Evolutionary conservation across 257 asterid genomes (phyloP).

Genomic region (Nicotiana tomentosiformis): DNA sequence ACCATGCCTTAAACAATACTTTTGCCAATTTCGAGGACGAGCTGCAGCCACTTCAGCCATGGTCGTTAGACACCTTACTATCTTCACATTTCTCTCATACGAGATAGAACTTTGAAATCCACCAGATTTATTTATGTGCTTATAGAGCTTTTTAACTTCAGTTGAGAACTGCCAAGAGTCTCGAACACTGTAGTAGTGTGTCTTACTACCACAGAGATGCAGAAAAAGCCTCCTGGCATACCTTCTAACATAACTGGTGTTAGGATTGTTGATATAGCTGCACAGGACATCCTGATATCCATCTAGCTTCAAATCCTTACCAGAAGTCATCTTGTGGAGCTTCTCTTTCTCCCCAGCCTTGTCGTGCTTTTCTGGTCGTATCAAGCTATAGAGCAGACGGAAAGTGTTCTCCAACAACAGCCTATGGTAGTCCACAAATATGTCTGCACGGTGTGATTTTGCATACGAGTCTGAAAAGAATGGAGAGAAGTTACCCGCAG

Average conservation of each 20-base stretch:
- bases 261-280: slow-evolving; percentile 89
- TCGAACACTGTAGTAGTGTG: slow-evolving; percentile 92
- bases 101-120: slow-evolving; percentile 83
- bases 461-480: slow-evolving; percentile 93
- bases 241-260: slow-evolving; percentile 82
- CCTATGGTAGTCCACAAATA: slow-evolving; percentile 85
- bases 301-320: slow-evolving; percentile 92
- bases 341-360: slow-evolving; percentile 92
- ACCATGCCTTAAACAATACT: slow-evolving; percentile 75
- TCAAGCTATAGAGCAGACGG: slow-evolving; percentile 84
- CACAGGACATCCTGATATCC: slow-evolving; percentile 96
- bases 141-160: slow-evolving; percentile 84
- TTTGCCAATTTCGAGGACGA: slow-evolving; percentile 99
- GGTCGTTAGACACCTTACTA: slow-evolving; percentile 80
- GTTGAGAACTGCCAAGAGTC: slow-evolving; percentile 93
- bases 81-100: slow-evolving; percentile 91
- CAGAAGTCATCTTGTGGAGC: slow-evolving; percentile 44
- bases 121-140: slow-evolving; percentile 87
- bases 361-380: slow-evolving; percentile 98
- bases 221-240: slow-evolving; percentile 93
- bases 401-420: slow-evolving; percentile 85
- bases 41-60: slow-evolving; percentile 95
- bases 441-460: slow-evolving; percentile 86
- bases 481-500: slow-evolving; percentile 95
- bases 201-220: slow-evolving; percentile 97